Evolutionary conservation across 1,284 basidiomycete species (phyloP), one percentile per base, ranked within the genome.

Genomic region (Exsudoporus floridanus): DNA sequence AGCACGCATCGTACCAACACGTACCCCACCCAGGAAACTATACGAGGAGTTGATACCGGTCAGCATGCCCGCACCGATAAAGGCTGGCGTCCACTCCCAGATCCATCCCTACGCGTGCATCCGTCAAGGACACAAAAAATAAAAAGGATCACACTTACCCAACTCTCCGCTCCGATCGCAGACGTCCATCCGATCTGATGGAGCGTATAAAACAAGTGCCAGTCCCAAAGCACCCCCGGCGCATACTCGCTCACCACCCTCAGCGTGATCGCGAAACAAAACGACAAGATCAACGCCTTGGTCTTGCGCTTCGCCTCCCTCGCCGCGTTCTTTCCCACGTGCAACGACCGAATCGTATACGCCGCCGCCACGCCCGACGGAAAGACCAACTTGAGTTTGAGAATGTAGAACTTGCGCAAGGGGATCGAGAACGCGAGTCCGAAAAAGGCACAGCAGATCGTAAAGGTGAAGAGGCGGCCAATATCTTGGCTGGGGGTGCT

Each of bases 311-410:
- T 77, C 23, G 82, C 82, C 13, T 73, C 74, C 25, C 71, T 66
- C 3, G 81, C 79, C 38, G 80, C 82, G 30, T 70, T 69, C 38
- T 67, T 73, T 16, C 77, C 77, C 37, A 76, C 75, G 62, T 88
- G 86, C 30, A 86, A 72, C 8, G 83, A 80, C 23, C 80, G 81
- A 58, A 87, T 85, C 18, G 83, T 84, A 62, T 78, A 83, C 18
- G 84, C 86, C 33, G 84, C 86, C 12, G 86, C 87, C 49, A 86
- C 81, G 14, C 82, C 82, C 3, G 83, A 83, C 2, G 84, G 86
- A 75, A 88, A 88, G 33, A 82, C 81, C 28, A 86, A 70, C 64
- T 85, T 85, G 65, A 84, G 82, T 65, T 82, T 78, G 49, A 87
- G 73, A 59, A 88, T 84, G 69, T 82, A 88, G 68, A 82, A 85